Evolutionary conservation across 2,329 filamentous ascomycete species (phyloP).

Genomic region (Talaromyces marneffei): DNA sequence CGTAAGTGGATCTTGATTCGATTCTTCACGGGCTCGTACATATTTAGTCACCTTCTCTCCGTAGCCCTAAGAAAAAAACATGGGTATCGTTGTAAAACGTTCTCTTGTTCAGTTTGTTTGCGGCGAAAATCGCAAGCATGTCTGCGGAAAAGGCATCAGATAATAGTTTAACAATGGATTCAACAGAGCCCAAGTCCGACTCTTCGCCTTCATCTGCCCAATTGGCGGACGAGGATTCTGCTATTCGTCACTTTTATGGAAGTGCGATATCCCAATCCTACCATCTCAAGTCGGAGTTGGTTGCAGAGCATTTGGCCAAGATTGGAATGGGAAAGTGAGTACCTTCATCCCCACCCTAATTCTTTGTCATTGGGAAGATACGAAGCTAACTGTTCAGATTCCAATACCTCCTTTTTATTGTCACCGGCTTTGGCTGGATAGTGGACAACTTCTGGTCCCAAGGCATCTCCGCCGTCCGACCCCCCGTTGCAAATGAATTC

Average conservation of each 20-base stretch:
- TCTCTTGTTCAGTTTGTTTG: background rate
- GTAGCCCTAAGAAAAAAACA: background rate
- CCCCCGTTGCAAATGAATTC: constrained; percentile 25
- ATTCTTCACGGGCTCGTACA: background rate
- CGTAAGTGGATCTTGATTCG: background rate
- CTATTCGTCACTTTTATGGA: constrained; percentile 32
- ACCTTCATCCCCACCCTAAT: background rate
- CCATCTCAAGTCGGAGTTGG: constrained; percentile 27
- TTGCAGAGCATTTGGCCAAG: constrained; percentile 23
- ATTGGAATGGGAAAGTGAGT: constrained; percentile 29
- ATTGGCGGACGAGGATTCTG: background rate
- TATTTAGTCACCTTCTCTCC: background rate
- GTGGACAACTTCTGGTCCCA: constrained; percentile 51
- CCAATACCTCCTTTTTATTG: constrained; percentile 59
- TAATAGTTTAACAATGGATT: background rate
- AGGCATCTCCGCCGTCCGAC: constrained; percentile 26
- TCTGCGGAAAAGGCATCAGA: background rate
- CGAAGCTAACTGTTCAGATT: constrained; percentile 19
- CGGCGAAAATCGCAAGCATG: background rate
- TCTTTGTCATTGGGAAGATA: background rate
- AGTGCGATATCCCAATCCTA: constrained; percentile 27
- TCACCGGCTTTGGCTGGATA: constrained; percentile 65
- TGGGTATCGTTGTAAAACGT: too few species aligned
- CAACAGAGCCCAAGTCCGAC: background rate
- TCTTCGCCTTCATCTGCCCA: background rate